Base-by-base conservation (phyloP, 208 protist species). In the Trypanosoma boissoni region DNA sequence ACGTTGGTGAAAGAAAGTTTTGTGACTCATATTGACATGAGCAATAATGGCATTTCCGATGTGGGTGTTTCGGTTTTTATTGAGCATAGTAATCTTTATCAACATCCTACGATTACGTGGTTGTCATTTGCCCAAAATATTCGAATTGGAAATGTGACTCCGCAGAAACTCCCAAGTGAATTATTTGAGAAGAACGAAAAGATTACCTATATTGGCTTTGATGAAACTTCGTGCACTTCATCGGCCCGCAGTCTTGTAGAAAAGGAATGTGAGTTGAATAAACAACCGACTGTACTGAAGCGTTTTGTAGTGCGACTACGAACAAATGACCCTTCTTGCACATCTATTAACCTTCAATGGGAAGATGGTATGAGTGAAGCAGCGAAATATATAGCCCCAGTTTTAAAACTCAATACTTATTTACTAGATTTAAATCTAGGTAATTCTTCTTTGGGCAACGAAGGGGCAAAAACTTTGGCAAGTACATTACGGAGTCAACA, bases 281-380 rank as follows among this genome's bases (percentile, higher is more conserved):
- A 68, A 29, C 72, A 96, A 64, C 78, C 84, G 14, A 29, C 51
- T 12, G 45, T 59, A 26, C 67, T 96, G 28, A 96, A 96, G 64
- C 32, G 49, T 8, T 76, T 75, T 16, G 79, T 92, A 6, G 72
- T 89, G 3, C 44, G 62, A 18, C 57, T 91, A 16, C 74, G 79
- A 34, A 73, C 53, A n/a, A 75, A 86, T 39, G 41, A 82, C 24
- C 60, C 78, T 3, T 52, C 44, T 9, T 68, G 84, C 24, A 72
- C 39, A 21, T 65, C 67, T 28, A 67, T 96, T 16, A 87, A 89
- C 60, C 72, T 96, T 49, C 86, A 94, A 59, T 94, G 86, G 83
- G 81, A 88, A 34, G 62, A 73, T 10, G 63, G 50, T 10, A 67
- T 88, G 46, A 50, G 68, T 24, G 68, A 70, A 31, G 85, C 76